These are phyloP conservation scores for Talaromyces sp. DNA, from an alignment of 2,329 filamentous ascomycete species.

Conservation along the genomic window DNA sequence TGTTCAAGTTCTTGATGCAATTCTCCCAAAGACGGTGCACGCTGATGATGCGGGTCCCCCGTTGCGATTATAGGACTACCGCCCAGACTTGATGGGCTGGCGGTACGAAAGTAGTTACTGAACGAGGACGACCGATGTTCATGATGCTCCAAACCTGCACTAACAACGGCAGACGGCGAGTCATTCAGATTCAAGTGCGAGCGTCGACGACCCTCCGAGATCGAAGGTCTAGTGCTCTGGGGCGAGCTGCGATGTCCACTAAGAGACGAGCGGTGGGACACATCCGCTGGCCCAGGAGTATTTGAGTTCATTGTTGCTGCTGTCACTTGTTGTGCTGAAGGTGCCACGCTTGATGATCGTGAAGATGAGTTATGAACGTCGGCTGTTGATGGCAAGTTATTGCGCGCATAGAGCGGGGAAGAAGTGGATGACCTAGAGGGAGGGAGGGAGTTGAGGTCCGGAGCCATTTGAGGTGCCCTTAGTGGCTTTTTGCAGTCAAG, in stretches of 20 bases:
- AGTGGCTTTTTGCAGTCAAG: not conserved
- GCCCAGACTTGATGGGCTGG: conserved; percentile 43
- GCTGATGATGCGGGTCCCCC: conserved; percentile 47
- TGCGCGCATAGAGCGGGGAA: conserved; percentile 35
- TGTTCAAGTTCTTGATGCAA: conserved; percentile 51
- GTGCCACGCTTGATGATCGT: conserved; percentile 55
- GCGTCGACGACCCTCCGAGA: conserved; percentile 43
- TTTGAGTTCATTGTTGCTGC: conserved; percentile 55
- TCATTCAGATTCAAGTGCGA: conserved; percentile 43
- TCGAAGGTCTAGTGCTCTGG: conserved; percentile 34
- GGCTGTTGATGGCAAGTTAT: conserved; percentile 22
- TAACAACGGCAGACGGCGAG: conserved; percentile 22
- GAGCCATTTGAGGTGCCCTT: conserved; percentile 53
- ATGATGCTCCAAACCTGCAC: conserved; percentile 33
- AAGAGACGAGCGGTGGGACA: conserved; percentile 46
- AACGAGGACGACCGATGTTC: conserved; percentile 40
- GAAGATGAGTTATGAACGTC: conserved; percentile 50
- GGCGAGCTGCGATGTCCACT: conserved; percentile 25
- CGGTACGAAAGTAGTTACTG: conserved; percentile 38
- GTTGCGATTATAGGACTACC: conserved; percentile 42
- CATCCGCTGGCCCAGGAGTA: conserved; percentile 62
- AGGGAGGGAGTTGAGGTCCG: conserved; percentile 69
- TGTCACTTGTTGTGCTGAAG: conserved; percentile 42
- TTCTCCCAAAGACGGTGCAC: conserved; percentile 47
- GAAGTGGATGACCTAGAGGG: conserved; percentile 49